Conservation (phyloP, 257 asterid genomes). For the Cordia subcordata region DNA sequence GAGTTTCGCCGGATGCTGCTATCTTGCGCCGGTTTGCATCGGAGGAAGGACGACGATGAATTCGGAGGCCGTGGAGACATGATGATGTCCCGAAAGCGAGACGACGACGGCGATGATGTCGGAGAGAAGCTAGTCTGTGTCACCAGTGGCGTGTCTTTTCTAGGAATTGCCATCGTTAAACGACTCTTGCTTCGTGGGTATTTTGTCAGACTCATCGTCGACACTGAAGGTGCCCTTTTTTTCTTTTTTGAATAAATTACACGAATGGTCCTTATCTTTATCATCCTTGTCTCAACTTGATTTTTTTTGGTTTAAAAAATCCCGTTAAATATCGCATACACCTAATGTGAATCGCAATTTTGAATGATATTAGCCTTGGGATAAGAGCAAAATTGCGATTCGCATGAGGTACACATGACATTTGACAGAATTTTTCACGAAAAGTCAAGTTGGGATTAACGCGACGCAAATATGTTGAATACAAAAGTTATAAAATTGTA, state of each 20-base stretch:
- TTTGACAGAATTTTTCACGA: no score
- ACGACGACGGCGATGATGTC: constrained; percentile 31
- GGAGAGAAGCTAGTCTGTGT: constrained; percentile 65
- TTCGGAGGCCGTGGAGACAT: constrained; percentile 4
- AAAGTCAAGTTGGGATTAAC: no score
- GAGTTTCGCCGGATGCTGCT: constrained; percentile 71
- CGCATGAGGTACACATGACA: no score
- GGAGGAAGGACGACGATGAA: constrained; percentile 48
- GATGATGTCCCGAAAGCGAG: not conserved
- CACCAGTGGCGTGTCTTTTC: constrained; percentile 87
- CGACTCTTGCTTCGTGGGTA: constrained; percentile 81
- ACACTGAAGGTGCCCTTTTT: constrained; percentile 54
- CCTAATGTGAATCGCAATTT: not conserved
- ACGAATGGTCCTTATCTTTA: no score
- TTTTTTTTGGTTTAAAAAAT: no score
- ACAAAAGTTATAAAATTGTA: no score
- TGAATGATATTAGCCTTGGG: no score
- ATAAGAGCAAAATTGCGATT: no score
- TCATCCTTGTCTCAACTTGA: no score
- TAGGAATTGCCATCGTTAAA: constrained; percentile 75
- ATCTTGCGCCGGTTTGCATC: constrained; percentile 60
- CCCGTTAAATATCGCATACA: no score
- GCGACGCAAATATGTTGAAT: no score
- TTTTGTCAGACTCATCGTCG: constrained; percentile 75
- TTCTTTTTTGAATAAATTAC: no score